These are phyloP conservation scores for Tolypocladium guangdongense DNA, from an alignment of 2,329 filamentous ascomycete genomes.

Conservation along the genomic window DNA sequence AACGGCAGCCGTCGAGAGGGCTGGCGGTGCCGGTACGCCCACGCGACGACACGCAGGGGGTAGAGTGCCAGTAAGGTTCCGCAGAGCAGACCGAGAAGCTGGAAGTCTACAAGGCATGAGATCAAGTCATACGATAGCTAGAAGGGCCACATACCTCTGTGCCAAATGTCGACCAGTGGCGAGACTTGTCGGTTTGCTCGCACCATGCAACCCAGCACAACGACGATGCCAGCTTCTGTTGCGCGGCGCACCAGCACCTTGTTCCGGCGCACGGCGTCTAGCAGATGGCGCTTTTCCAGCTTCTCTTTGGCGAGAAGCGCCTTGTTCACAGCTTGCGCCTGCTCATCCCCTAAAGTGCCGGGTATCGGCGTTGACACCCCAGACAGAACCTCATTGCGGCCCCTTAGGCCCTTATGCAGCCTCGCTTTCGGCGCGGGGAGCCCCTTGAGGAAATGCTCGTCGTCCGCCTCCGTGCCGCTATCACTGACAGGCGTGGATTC, in stretches of 20 bases:
- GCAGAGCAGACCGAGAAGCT: constrained; percentile 24
- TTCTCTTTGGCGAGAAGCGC: constrained; percentile 5
- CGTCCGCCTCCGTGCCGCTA: constrained; percentile 89
- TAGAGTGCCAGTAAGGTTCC: constrained; percentile 38
- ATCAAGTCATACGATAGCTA: not conserved
- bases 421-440: constrained; percentile 67
- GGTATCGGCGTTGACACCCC: constrained; percentile 44
- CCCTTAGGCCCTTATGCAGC: constrained; percentile 68
- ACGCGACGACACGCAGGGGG: constrained; percentile 45
- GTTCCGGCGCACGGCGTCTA: constrained; percentile 27
- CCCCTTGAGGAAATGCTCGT: constrained; percentile 80
- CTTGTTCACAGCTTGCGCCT: constrained; percentile 11
- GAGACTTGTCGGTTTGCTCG: constrained; percentile 34
- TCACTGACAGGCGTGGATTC: constrained; percentile 61
- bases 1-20: constrained; percentile 30
- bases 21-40: constrained; percentile 30
- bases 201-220: constrained; percentile 36
- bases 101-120: constrained; percentile 27
- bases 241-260: constrained; percentile 41
- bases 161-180: constrained; percentile 34
- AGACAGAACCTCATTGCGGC: constrained; percentile 42
- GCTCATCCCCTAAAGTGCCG: constrained; percentile 31
- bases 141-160: constrained; percentile 29
- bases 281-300: constrained; percentile 9
- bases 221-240: constrained; percentile 41